These are phyloP conservation scores for Candida schatavii DNA, from an alignment of 805 yeast species.

Conservation along the genomic window DNA sequence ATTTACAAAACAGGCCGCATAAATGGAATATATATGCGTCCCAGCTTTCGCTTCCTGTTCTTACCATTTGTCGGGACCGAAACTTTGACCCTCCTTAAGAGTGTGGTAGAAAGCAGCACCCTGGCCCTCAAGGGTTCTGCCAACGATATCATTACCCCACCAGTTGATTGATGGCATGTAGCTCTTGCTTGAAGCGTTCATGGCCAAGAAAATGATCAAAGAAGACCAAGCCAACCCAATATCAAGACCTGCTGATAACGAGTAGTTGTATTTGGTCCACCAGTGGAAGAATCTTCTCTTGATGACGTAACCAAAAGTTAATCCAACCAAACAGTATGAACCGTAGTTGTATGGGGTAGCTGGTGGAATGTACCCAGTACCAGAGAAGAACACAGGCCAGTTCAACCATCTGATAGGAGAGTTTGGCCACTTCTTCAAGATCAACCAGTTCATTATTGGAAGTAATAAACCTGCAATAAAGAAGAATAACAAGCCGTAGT, in stretches of 20 bases:
- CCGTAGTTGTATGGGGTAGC: slow-evolving; percentile 69
- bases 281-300: slow-evolving; percentile 42
- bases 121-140: slow-evolving; percentile 37
- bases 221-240: slow-evolving; percentile 42
- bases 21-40: too few species aligned
- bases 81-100: slow-evolving; percentile 39
- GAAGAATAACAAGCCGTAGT: slow-evolving; percentile 35
- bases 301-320: slow-evolving; percentile 36
- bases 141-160: slow-evolving; percentile 64
- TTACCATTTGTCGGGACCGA: slow-evolving; percentile 51
- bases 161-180: slow-evolving; percentile 35
- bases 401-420: slow-evolving; percentile 27
- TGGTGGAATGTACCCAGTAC: slow-evolving; percentile 67
- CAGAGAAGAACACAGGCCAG: slow-evolving; percentile 44
- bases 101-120: slow-evolving; percentile 25
- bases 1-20: too few species aligned
- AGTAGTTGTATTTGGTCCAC: slow-evolving; percentile 45
- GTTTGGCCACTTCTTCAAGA: slow-evolving; percentile 42
- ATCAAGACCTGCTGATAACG: slow-evolving; percentile 44
- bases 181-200: slow-evolving; percentile 1
- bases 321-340: slow-evolving; percentile 44
- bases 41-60: slow-evolving; percentile 23
- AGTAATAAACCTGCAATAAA: slow-evolving; percentile 36
- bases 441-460: slow-evolving; percentile 37
- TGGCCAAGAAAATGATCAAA: slow-evolving; percentile 36